phyloP scores from a whole-genome alignment of 345 rosid species.

The Pugionium cornutum region DNA sequence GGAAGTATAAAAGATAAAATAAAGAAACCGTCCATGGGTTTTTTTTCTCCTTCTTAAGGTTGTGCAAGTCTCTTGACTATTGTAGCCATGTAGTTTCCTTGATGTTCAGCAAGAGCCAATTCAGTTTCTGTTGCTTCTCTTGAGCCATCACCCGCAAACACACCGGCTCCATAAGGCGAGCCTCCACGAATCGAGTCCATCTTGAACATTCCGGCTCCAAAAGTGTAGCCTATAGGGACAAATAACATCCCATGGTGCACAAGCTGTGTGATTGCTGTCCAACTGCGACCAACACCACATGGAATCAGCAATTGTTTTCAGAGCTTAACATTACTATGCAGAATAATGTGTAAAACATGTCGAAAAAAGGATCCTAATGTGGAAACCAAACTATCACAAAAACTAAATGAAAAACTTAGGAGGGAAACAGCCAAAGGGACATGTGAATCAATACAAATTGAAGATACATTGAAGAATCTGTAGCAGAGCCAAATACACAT shows the following conservation, averaged over 20 bases:
- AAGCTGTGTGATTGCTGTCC: conserved; percentile 79
- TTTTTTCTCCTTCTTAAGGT: conserved; percentile 23
- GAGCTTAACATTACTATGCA: not conserved
- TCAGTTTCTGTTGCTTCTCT: conserved; percentile 69
- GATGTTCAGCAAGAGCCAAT: conserved; percentile 74
- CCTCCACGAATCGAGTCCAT: conserved; percentile 78
- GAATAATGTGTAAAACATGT: not conserved
- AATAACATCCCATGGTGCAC: conserved; percentile 87
- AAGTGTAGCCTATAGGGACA: conserved; percentile 81
- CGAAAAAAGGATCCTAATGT: too few species aligned
- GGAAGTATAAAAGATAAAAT: not conserved
- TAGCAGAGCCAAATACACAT: not conserved
- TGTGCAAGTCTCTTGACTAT: conserved; percentile 60
- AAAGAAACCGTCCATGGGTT: not conserved
- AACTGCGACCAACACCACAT: conserved; percentile 43
- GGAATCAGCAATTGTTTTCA: conserved; percentile 9
- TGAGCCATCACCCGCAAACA: conserved; percentile 74
- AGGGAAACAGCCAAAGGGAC: not conserved
- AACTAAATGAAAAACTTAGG: not conserved
- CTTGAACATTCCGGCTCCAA: conserved; percentile 80
- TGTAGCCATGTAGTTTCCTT: conserved; percentile 73
- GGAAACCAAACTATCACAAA: conserved; percentile 7
- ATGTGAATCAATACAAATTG: not conserved
- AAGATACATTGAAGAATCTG: conserved; percentile 12
- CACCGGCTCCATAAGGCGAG: conserved; percentile 73